Base-by-base conservation (phyloP, 805 yeast genomes). In the Lipomyces sp. region DNA sequence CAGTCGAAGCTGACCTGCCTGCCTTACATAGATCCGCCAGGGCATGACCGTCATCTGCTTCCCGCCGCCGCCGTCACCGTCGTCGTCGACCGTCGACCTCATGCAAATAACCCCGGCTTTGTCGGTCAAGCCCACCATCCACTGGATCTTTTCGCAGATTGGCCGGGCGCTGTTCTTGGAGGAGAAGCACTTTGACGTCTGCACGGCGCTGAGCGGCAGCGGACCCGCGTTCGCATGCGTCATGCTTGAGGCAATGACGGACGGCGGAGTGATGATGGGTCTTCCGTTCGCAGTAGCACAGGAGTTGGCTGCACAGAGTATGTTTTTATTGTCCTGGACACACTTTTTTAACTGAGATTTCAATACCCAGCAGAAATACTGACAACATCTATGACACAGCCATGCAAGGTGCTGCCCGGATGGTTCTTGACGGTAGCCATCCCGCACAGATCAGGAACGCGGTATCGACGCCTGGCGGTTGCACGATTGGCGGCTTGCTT, bases 391-490 rank as follows among this genome's bases (percentile, higher is more conserved):
- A 13, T 4, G 6, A 14, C 7, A 13, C 28, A 51, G 67, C 59
- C 8, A 49, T 55, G 59, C 60, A 56, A 41, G 98, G 98, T 22
- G 86, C 97, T 13, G 91, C 93, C 14, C 82, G 81, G 69, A 86
- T 93, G 96, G 90, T 84, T 1, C 78, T 83, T 57, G 79, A 80
- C 24, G 89, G 87, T 2, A 80, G 76, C 39, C 96, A 91, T 64
- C 98, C 98, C 10, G 91, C 93, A 18, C 87, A 79, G 11, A 76
- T 93, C 66, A 86, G 86, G 66, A 82, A 85, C 66, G 83, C 82
- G 61, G 93, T 93, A 7, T 89, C 96, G 66, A 93, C 98, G 0
- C 98, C 98, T 22, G 98, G 93, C 28, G 98, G 98, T 31, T 90
- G 97, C 44, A 93, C 98, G 3, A 93, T 93, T 66, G 95, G 95